These are phyloP conservation scores for Cicer arietinum DNA, from an alignment of 306 rosid species.

Conservation along the genomic window DNA sequence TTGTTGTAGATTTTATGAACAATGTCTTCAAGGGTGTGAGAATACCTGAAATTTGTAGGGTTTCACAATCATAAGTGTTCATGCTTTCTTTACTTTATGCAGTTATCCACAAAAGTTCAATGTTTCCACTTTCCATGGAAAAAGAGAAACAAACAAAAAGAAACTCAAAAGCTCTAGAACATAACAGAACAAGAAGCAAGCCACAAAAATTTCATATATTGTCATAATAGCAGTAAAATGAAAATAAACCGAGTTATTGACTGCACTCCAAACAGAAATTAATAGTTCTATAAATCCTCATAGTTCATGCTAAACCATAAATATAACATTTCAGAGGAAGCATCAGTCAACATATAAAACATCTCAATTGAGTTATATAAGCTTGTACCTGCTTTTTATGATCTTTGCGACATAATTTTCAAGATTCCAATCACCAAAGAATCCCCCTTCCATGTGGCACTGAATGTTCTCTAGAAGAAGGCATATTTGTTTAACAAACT, in stretches of 20 bases:
- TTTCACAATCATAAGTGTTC: constrained; percentile 32
- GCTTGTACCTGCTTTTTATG: constrained; percentile 73
- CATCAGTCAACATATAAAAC: constrained; percentile 18
- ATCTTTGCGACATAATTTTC: constrained; percentile 72
- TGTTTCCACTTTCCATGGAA: constrained; percentile 16
- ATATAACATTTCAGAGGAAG: constrained; percentile 2
- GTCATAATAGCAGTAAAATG: constrained; percentile 12
- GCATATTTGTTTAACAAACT: constrained; percentile 88
- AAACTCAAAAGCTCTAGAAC: constrained; percentile 20
- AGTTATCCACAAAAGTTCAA: not conserved
- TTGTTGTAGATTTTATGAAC: constrained; percentile 68
- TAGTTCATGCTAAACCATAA: not conserved
- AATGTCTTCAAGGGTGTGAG: constrained; percentile 67
- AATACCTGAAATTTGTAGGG: constrained; percentile 69
- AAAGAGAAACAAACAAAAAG: constrained; percentile 17
- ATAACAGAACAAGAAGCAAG: constrained; percentile 15
- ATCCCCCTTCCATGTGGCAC: constrained; percentile 82
- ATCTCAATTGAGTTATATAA: constrained; percentile 11
- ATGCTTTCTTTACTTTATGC: constrained; percentile 38
- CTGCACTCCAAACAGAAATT: constrained; percentile 31
- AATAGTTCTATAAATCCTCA: not conserved
- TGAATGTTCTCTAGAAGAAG: constrained; percentile 75
- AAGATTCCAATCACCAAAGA: constrained; percentile 91
- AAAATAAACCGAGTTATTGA: constrained; percentile 17
- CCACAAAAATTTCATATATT: constrained; percentile 5